These are phyloP conservation scores for Huntiella savannae DNA, from an alignment of 2,329 filamentous ascomycete genomes.

Conservation along the genomic window DNA sequence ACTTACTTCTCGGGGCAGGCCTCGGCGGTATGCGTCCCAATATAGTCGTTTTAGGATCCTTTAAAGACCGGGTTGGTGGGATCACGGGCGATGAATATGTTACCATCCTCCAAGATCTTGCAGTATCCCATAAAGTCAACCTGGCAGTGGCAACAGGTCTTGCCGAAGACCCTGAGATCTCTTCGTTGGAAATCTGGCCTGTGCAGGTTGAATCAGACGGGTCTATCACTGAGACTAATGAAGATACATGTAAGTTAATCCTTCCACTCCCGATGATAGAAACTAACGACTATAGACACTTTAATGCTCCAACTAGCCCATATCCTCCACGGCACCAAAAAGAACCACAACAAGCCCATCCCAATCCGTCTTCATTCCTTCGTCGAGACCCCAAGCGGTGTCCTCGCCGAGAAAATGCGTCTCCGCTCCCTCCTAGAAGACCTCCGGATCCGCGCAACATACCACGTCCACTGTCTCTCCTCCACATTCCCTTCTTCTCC, in stretches of 20 bases:
- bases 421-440: slow-evolving; percentile 61
- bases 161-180: slow-evolving; percentile 35
- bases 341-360: slow-evolving; percentile 59
- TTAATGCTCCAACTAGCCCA: slow-evolving; percentile 75
- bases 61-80: slow-evolving; percentile 48
- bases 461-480: slow-evolving; percentile 66
- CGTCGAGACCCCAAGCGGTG: slow-evolving; percentile 72
- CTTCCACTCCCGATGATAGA: not conserved
- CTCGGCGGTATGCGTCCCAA: slow-evolving; percentile 80
- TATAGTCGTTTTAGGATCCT: slow-evolving; percentile 64
- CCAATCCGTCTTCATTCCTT: slow-evolving; percentile 64
- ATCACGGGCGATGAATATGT: slow-evolving; percentile 58
- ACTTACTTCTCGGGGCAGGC: slow-evolving; percentile 63
- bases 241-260: slow-evolving; percentile 55
- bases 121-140: slow-evolving; percentile 61
- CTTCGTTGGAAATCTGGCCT: slow-evolving; percentile 67
- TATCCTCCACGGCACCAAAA: slow-evolving; percentile 56
- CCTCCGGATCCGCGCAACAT: slow-evolving; percentile 59
- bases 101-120: slow-evolving; percentile 64
- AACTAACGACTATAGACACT: slow-evolving; percentile 28
- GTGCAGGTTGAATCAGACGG: slow-evolving; percentile 77
- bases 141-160: slow-evolving; percentile 52
- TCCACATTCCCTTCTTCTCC: slow-evolving; percentile 18
- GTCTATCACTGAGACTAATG: slow-evolving; percentile 59
- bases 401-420: slow-evolving; percentile 56